A percentile compares a stretch with the other conserved stretches of the same genome.
These are phyloP conservation scores for Dacryopinax primogenitus DNA, from an alignment of 768 basidiomycete genomes.

Conservation along the genomic window DNA sequence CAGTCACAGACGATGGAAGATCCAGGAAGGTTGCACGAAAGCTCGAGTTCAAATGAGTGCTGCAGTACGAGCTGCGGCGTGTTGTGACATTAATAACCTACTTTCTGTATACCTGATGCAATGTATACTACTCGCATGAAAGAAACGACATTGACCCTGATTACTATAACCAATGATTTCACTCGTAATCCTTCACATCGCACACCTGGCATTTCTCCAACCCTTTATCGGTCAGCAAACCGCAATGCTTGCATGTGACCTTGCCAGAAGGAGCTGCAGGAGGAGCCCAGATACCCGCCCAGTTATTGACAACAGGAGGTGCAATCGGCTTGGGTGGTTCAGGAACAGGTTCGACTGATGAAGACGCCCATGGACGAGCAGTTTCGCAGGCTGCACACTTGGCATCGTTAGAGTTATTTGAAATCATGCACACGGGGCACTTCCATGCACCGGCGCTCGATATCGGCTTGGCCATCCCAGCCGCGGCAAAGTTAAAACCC, in stretches of 20 bases:
- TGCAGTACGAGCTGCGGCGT: neutral
- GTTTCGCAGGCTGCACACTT: constrained; percentile 14
- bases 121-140: constrained; percentile 1
- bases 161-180: neutral
- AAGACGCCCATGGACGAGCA: constrained; percentile 3
- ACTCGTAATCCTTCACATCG: constrained; percentile 1
- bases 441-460: constrained; percentile 13
- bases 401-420: constrained; percentile 1
- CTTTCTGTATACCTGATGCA: constrained; percentile 2
- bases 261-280: neutral
- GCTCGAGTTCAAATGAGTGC: constrained; percentile 50
- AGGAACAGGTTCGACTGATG: neutral
- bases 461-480: neutral
- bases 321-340: neutral
- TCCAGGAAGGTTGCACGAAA: constrained; percentile 52
- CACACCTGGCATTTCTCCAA: constrained; percentile 3
- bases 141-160: neutral
- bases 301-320: neutral
- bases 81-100: neutral
- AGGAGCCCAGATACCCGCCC: neutral
- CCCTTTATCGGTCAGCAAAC: neutral
- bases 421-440: constrained; percentile 11
- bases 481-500: neutral
- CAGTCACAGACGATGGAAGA: constrained; percentile 41
- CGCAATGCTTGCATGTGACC: constrained; percentile 1